Conservation (phyloP, 2,329 filamentous ascomycete genomes). For the Lecanicillium sp. region DNA sequence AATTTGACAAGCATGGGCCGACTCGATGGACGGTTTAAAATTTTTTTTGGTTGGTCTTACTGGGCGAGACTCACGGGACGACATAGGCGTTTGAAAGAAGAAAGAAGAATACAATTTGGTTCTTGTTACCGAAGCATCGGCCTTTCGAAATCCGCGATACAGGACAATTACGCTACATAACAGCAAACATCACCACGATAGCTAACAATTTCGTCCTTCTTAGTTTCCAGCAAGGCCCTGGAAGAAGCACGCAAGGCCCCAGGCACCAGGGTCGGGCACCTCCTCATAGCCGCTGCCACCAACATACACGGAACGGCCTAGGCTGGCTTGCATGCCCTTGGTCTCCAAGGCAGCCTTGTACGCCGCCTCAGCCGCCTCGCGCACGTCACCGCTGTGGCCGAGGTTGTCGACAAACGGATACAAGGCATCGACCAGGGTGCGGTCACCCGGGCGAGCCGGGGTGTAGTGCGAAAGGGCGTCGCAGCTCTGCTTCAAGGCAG, state of each 20-base stretch:
- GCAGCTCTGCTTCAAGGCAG: slow-evolving; percentile 64
- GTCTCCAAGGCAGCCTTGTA: slow-evolving; percentile 72
- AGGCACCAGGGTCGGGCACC: slow-evolving; percentile 60
- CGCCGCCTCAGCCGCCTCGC: slow-evolving; percentile 68
- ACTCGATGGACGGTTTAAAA: slow-evolving; percentile 14
- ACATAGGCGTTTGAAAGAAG: slow-evolving; percentile 31
- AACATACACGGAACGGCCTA: slow-evolving; percentile 51
- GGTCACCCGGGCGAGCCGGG: slow-evolving; percentile 79
- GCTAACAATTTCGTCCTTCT: neutral
- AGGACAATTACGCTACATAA: neutral
- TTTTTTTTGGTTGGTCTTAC: slow-evolving; percentile 21
- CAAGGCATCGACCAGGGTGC: slow-evolving; percentile 84
- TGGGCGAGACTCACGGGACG: slow-evolving; percentile 23
- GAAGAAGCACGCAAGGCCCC: slow-evolving; percentile 72
- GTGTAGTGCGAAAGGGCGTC: slow-evolving; percentile 74
- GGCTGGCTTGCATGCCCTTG: slow-evolving; percentile 83
- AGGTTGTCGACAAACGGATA: slow-evolving; percentile 78
- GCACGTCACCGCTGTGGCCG: slow-evolving; percentile 54
- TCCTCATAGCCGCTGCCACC: slow-evolving; percentile 36
- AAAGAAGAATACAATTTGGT: slow-evolving; percentile 18
- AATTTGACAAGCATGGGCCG: slow-evolving; percentile 2
- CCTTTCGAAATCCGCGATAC: neutral
- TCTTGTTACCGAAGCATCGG: neutral
- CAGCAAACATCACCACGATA: neutral
- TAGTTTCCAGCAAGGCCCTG: slow-evolving; percentile 55